Conservation (phyloP, 495 filamentous ascomycete genomes). For the Halenospora varia region DNA sequence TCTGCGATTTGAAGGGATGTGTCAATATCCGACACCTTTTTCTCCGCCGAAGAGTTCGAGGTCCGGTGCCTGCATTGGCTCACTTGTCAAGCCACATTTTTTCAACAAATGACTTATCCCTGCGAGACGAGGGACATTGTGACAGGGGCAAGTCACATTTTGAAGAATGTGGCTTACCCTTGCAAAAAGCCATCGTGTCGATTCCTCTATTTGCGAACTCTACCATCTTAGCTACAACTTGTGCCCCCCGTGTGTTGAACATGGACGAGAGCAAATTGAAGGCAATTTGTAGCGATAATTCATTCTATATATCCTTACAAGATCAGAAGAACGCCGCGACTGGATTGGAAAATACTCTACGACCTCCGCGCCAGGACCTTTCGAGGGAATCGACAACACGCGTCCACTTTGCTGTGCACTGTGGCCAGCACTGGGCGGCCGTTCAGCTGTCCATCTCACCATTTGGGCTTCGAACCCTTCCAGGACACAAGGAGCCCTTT, state of each 20-base stretch:
- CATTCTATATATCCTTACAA: slow-evolving; percentile 1
- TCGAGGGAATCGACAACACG: not conserved
- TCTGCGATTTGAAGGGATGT: too few relatives aligned
- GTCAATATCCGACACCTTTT: too few relatives aligned
- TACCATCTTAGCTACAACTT: too few relatives aligned
- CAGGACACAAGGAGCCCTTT: not conserved
- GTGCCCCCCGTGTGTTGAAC: not conserved
- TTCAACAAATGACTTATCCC: too few relatives aligned
- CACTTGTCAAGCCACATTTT: too few relatives aligned
- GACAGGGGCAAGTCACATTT: too few relatives aligned
- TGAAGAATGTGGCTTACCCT: too few relatives aligned
- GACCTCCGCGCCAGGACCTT: not conserved
- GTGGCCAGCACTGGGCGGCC: not conserved
- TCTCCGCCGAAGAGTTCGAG: too few relatives aligned
- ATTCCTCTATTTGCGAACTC: too few relatives aligned
- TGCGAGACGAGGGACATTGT: too few relatives aligned
- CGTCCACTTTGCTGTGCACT: not conserved
- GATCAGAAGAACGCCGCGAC: slow-evolving; percentile 1
- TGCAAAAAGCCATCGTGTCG: too few relatives aligned
- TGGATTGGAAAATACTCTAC: slow-evolving; percentile 1
- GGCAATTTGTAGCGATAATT: not conserved
- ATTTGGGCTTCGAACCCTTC: not conserved
- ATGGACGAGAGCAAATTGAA: slow-evolving; percentile 3
- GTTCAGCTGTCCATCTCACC: not conserved
- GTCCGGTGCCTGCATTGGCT: too few relatives aligned